phyloP scores from a whole-genome alignment of 345 rosid genomes.

The Iberis pinnata region DNA sequence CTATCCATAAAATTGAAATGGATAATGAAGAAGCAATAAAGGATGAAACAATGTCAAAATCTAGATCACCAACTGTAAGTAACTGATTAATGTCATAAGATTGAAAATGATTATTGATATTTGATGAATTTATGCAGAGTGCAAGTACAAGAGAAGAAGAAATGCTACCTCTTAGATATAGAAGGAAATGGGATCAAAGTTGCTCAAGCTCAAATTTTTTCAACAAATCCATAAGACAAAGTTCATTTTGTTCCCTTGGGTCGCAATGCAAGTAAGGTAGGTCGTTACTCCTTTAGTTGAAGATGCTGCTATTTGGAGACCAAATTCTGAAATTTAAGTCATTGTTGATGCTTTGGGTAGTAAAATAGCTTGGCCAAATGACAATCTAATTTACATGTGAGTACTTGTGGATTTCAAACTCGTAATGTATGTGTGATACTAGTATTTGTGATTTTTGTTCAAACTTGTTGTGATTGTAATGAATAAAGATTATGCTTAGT shows the following conservation, averaged over 20 bases:
- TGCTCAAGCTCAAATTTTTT: not conserved
- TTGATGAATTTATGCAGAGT: not conserved
- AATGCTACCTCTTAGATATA: not conserved
- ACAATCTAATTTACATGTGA: constrained; percentile 1
- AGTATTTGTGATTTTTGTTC: too few species aligned
- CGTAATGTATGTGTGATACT: too few species aligned
- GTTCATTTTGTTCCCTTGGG: constrained; percentile 1
- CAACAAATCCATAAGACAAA: not conserved
- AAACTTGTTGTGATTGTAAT: too few species aligned
- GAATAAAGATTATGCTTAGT: too few species aligned
- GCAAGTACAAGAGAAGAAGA: not conserved
- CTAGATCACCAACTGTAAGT: not conserved
- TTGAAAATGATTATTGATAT: too few species aligned
- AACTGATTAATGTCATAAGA: not conserved
- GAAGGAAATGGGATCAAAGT: not conserved
- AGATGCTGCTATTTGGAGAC: not conserved
- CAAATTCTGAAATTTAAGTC: not conserved
- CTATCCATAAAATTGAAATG: not conserved
- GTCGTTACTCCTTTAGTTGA: not conserved
- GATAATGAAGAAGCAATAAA: not conserved
- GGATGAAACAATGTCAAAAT: not conserved
- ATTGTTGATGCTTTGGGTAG: not conserved
- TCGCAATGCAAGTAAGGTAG: not conserved
- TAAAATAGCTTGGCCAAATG: constrained; percentile 2
- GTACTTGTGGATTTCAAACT: too few species aligned